These are phyloP conservation scores for Pythium dissimile DNA, from an alignment of 352 stramenopile genomes.

Conservation along the genomic window DNA sequence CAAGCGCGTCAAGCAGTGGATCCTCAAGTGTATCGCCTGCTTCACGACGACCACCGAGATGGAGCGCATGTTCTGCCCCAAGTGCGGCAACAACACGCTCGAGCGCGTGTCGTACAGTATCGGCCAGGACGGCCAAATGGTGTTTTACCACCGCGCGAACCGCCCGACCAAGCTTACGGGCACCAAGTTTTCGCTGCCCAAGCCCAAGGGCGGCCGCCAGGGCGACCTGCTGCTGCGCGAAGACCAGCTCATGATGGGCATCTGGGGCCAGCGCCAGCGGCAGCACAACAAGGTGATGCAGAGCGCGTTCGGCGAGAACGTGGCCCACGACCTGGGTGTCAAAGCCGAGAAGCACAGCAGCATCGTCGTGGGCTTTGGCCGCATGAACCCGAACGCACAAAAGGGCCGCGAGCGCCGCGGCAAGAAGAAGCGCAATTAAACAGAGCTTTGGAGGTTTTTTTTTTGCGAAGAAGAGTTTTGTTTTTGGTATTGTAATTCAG, in stretches of 20 bases:
- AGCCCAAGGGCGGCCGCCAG: conserved; percentile 90
- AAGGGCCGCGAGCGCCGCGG: conserved; percentile 95
- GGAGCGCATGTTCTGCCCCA: conserved; percentile 94
- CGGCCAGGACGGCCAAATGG: conserved; percentile 90
- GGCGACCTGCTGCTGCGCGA: conserved; percentile 96
- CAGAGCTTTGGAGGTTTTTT: no score
- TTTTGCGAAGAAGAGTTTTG: neutral
- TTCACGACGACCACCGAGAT: conserved; percentile 94
- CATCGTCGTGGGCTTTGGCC: conserved; percentile 92
- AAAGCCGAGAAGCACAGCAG: conserved; percentile 89
- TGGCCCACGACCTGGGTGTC: conserved; percentile 91
- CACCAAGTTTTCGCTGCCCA: conserved; percentile 97
- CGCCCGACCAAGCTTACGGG: conserved; percentile 90
- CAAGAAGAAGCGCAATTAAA: conserved; percentile 96
- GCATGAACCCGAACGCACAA: conserved; percentile 95
- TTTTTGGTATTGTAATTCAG: neutral
- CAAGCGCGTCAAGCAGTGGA: conserved; percentile 92
- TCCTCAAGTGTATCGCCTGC: conserved; percentile 96
- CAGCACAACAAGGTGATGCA: conserved; percentile 90
- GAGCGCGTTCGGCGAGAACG: conserved; percentile 94
- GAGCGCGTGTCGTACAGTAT: conserved; percentile 94
- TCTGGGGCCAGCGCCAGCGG: conserved; percentile 94
- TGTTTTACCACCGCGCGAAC: conserved; percentile 80
- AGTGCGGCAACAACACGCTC: conserved; percentile 95
- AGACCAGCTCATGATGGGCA: conserved; percentile 96